phyloP scores from a whole-genome alignment of 192 early-diverging fungal species.

The Podila clonocystis region DNA sequence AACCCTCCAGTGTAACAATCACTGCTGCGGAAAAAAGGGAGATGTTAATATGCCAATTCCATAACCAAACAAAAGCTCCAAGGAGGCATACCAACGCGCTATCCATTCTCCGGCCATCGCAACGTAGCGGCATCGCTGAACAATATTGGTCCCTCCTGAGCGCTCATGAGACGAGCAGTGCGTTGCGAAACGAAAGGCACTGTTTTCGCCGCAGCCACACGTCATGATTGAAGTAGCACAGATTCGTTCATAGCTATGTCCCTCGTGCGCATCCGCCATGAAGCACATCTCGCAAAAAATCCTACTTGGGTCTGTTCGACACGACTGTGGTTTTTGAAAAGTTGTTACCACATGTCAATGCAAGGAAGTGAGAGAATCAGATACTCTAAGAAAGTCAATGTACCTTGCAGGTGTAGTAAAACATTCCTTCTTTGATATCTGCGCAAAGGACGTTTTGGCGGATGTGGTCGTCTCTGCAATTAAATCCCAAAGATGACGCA shows the following conservation, averaged over 20 bases:
- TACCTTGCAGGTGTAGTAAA: constrained; percentile 38
- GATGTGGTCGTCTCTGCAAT: constrained; percentile 32
- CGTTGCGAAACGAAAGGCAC: constrained; percentile 40
- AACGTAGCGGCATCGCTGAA: constrained; percentile 22
- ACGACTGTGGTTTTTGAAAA: constrained; percentile 15
- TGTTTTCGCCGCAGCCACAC: constrained; percentile 44
- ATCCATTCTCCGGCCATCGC: constrained; percentile 38
- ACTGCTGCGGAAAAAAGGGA: background rate
- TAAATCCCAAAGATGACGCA: background rate
- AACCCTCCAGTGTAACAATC: constrained; percentile 12
- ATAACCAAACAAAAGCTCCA: background rate
- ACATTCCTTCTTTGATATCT: constrained; percentile 34
- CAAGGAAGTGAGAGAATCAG: background rate
- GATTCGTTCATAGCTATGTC: constrained; percentile 12
- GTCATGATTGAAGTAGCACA: background rate
- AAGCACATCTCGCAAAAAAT: constrained; percentile 41
- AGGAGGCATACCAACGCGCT: constrained; percentile 15
- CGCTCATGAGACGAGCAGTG: constrained; percentile 38
- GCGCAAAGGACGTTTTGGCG: constrained; percentile 39
- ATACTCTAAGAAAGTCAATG: background rate
- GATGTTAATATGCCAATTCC: no score
- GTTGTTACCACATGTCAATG: background rate
- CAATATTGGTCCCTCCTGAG: constrained; percentile 36
- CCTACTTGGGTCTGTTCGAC: constrained; percentile 18
- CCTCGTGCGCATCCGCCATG: constrained; percentile 34